Base-by-base conservation (phyloP, 2,329 filamentous ascomycete species). In the Mariannaea sp. region DNA sequence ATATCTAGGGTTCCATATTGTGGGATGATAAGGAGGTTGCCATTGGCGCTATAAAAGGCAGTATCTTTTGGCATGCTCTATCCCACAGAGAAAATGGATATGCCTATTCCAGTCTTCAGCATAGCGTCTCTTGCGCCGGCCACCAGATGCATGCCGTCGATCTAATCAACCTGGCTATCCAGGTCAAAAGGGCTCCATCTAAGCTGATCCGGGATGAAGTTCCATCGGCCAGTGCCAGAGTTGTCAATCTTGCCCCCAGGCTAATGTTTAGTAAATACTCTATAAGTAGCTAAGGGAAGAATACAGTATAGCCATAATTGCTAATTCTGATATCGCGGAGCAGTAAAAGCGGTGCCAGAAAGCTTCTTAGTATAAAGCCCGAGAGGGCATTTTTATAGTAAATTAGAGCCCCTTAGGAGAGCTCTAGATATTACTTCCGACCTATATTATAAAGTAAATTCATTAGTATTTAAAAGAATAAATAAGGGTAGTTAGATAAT, bases 21-120 rank as follows among this genome's bases (percentile, higher is more conserved):
- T 2, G 87, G 80, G 12, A 93, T 87, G 58, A 93, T 86, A 49
- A 92, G 72, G 64, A 90, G 82, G 68, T 93, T 89, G 6, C 89
- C 89, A 66, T 93, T 89, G 0, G 90, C 87, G 4, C 88, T 92
- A 77, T 93, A 95, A 71, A 92, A 95, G 0, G 90, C 90, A n/a
- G n/a, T n/a, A n/a, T n/a, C n/a, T n/a, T n/a, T 44, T 87, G 79
- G 27, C 92, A 96, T 96, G 67, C 86, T 85, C 69, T 83, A 85
- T 13, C 88, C 89, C 0, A 88, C 89, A 1, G 88, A 86, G 67
- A 89, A 96, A 49, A 94, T 83, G 70, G 89, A 86, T 52, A 94
- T 91, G n/a, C 88, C 91, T 36, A 95, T 63, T 0, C 92, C 92
- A n/a, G 82, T 78, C 73, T 96, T 96, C 69, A 88, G 80, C 0